Evolutionary conservation across 192 early-diverging fungal species (phyloP).

Genomic region (Mortierella claussenii): DNA sequence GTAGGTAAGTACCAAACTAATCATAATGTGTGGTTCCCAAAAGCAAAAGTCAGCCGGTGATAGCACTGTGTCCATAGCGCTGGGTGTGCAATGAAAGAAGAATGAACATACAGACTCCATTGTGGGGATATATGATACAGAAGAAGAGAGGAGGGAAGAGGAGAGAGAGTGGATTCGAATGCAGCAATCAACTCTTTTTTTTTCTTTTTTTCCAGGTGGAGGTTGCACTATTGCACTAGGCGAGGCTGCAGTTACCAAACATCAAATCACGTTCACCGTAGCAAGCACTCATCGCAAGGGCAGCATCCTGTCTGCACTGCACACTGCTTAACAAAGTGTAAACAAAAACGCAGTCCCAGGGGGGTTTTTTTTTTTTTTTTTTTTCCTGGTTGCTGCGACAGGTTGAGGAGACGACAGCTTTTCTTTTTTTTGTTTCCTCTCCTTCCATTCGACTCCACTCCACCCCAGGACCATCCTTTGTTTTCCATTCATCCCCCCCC

Average conservation of each 20-base stretch:
- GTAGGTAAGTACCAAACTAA: not conserved
- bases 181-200: conserved; percentile 4
- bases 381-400: too few species aligned
- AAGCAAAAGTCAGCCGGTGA: too few species aligned
- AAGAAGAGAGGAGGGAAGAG: conserved; percentile 1
- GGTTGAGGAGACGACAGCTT: too few species aligned
- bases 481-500: not conserved
- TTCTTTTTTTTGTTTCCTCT: conserved; percentile 3
- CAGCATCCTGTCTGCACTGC: too few species aligned
- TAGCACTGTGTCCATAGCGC: not conserved
- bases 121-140: conserved; percentile 36
- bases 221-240: too few species aligned
- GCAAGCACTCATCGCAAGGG: too few species aligned
- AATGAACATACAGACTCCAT: conserved; percentile 51
- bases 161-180: not conserved
- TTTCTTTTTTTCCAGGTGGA: conserved; percentile 13
- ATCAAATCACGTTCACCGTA: too few species aligned
- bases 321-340: not conserved
- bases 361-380: conserved; percentile 22
- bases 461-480: too few species aligned
- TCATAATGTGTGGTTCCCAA: too few species aligned
- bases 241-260: too few species aligned
- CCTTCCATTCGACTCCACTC: too few species aligned
- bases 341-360: conserved; percentile 1
- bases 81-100: not conserved